Evolutionary conservation across 2,329 filamentous ascomycete genomes (phyloP), one percentile per base, ranked within the genome.

Genomic region (Scedosporium aurantiacum): DNA sequence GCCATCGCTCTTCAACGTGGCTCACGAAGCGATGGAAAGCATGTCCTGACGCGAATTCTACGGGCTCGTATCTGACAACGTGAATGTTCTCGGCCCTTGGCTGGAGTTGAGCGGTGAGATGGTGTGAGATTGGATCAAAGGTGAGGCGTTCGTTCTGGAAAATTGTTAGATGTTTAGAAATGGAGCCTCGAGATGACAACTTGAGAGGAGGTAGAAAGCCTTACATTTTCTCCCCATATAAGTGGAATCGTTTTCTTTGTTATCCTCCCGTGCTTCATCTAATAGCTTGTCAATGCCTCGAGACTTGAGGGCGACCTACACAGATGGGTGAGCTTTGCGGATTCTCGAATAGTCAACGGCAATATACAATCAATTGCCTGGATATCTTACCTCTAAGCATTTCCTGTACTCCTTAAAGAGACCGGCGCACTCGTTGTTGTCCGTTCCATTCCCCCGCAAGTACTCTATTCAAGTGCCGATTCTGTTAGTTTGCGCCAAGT

Each of bases 271-370:
- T 18, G 93, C 93, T 68, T 97, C 94, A 6, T 92, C 90, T 10
- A 99, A 78, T 79, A 97, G 89, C 68, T 88, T 90, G 73, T 97
- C 91, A 70, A 99, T 96, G 62, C 94, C 94, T 68, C 89, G 84
- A 62, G 91, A 86, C 74, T 94, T 95, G 58, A 99, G 79, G 2
- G 88, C 91, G 76, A 85, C 87, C 92, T 97, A 6, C 12, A 3
- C 12, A 18, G n/a, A 12, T 10, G 8, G 4, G 41, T 58, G 37
- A 58, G 57, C 66, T 6, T 40, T 37, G 25, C 10, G 28, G 56
- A n/a, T 41, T 7, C 37, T 41, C 18, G 25, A 7, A 27, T 25
- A 12, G 27, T 47, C 4, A 2, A 21, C 3, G 7, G 32, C 40
- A 27, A n/a, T 16, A 27, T 3, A 28, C 5, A 47, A 3, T n/a